phyloP scores from a whole-genome alignment of 768 basidiomycete species.

The Pholiota microspora region DNA sequence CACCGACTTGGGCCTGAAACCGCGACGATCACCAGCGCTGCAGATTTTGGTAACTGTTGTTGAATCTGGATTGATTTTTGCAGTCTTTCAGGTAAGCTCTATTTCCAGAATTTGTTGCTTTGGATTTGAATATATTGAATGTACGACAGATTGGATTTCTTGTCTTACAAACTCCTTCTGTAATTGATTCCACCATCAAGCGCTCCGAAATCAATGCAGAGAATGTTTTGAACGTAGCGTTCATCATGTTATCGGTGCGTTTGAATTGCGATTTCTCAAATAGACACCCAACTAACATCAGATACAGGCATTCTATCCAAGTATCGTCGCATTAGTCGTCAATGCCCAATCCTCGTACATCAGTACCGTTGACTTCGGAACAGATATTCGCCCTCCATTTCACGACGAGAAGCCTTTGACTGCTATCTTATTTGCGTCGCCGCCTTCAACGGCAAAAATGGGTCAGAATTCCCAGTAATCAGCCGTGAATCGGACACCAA shows the following conservation, averaged over 20 bases:
- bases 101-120: too few species aligned
- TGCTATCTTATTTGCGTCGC: background rate
- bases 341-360: background rate
- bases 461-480: background rate
- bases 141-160: background rate
- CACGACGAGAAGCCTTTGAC: background rate
- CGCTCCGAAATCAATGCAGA: background rate
- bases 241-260: background rate
- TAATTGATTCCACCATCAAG: background rate
- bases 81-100: background rate
- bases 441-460: background rate
- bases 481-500: background rate
- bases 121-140: background rate
- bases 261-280: background rate
- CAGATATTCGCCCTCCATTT: background rate
- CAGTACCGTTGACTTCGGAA: background rate
- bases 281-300: background rate
- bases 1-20: background rate
- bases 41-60: background rate
- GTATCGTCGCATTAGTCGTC: background rate
- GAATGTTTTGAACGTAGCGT: background rate
- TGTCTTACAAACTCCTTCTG: background rate
- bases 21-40: background rate
- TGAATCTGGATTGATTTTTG: background rate
- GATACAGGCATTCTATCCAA: background rate